These are phyloP conservation scores for Aspergillus bombycis DNA, from an alignment of 2,329 filamentous ascomycete species.

Conservation along the genomic window DNA sequence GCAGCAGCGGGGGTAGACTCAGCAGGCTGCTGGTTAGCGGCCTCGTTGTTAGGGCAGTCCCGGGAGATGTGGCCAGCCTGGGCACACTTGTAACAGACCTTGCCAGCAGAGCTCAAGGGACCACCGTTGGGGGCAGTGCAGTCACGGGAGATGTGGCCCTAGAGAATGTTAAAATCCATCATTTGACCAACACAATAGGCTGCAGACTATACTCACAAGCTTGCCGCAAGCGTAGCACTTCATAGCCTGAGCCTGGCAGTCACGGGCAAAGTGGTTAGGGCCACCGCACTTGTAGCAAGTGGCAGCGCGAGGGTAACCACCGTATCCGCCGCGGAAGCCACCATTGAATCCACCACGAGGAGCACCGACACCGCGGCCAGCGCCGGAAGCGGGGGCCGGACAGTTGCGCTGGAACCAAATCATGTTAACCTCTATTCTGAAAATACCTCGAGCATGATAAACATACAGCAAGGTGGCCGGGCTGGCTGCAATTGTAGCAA, in stretches of 20 bases:
- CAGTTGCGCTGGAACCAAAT: constrained; percentile 69
- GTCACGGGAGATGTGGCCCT: constrained; percentile 87
- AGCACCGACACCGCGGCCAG: constrained; percentile 67
- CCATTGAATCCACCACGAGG: constrained; percentile 68
- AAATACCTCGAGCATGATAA: background rate
- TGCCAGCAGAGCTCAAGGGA: constrained; percentile 91
- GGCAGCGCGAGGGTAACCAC: constrained; percentile 58
- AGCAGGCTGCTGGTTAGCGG: constrained; percentile 40
- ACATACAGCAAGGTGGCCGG: constrained; percentile 86
- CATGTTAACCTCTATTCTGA: background rate
- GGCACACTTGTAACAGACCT: constrained; percentile 98
- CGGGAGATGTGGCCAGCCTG: constrained; percentile 95
- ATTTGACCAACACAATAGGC: background rate
- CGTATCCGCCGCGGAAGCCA: constrained; percentile 73
- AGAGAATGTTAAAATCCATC: constrained; percentile 6
- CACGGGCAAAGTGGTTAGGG: constrained; percentile 96
- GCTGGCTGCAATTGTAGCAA: constrained; percentile 95
- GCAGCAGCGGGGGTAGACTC: constrained; percentile 37
- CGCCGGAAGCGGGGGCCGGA: constrained; percentile 69
- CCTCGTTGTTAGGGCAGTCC: constrained; percentile 81
- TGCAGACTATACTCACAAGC: constrained; percentile 53
- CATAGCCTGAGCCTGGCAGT: constrained; percentile 98
- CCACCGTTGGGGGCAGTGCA: constrained; percentile 97
- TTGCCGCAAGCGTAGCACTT: constrained; percentile 98
- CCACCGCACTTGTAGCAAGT: constrained; percentile 74